These are phyloP conservation scores for Golubevia sp. DNA, from an alignment of 1,284 basidiomycete genomes.

Conservation along the genomic window DNA sequence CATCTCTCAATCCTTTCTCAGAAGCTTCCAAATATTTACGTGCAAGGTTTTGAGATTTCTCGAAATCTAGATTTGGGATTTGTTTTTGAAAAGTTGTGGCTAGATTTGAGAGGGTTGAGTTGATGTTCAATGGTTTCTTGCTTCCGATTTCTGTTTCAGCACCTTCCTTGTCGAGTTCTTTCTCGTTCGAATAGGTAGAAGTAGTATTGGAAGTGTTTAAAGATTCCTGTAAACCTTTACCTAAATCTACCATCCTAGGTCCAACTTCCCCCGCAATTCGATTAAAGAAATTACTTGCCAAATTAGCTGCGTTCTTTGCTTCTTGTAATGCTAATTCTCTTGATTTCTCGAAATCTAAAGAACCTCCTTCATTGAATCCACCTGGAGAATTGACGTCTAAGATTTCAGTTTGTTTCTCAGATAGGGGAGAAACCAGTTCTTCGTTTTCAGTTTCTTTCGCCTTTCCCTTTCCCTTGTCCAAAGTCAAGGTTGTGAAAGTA, in stretches of 20 bases:
- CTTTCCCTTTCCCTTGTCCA: neutral
- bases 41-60: conserved; percentile 37
- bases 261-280: neutral
- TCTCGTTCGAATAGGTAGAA: neutral
- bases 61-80: conserved; percentile 37
- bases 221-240: neutral
- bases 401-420: neutral
- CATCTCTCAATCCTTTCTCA: conserved; percentile 34
- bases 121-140: too few species aligned
- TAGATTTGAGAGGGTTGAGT: conserved; percentile 3
- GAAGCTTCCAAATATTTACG: conserved; percentile 30
- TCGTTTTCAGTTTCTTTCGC: neutral
- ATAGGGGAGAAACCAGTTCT: neutral
- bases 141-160: neutral
- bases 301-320: neutral
- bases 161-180: too few species aligned
- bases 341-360: neutral
- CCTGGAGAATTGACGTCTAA: neutral
- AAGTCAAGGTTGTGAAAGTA: neutral
- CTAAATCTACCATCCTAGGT: neutral
- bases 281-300: neutral
- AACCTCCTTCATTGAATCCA: neutral
- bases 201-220: neutral
- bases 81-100: conserved; percentile 30
- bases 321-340: neutral